phyloP scores from a whole-genome alignment of 1,284 basidiomycete genomes.

The Dichomitus squalens region DNA sequence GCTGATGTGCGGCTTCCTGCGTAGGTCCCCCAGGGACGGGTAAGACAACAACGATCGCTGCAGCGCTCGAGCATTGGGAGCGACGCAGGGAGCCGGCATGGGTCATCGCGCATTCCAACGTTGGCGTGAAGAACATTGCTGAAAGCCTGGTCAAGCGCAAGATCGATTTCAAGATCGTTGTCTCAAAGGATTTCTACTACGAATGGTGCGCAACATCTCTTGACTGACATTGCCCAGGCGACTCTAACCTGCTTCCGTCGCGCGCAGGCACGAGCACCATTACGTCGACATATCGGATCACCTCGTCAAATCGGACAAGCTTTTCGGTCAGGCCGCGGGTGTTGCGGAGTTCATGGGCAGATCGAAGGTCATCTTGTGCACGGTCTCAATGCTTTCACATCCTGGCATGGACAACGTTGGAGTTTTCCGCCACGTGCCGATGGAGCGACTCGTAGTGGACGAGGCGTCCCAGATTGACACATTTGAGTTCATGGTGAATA shows the following conservation, averaged over 20 bases:
- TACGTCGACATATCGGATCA: constrained; percentile 47
- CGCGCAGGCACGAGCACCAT: constrained; percentile 70
- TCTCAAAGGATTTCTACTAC: constrained; percentile 55
- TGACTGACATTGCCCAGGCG: neutral
- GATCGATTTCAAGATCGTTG: constrained; percentile 41
- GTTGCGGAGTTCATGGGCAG: constrained; percentile 29
- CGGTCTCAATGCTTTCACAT: constrained; percentile 67
- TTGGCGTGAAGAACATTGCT: constrained; percentile 56
- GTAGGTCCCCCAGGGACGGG: constrained; percentile 31
- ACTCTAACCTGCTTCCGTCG: neutral
- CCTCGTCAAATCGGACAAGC: constrained; percentile 54
- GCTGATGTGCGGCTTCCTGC: too few species aligned
- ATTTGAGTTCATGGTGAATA: constrained; percentile 18
- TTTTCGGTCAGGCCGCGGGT: constrained; percentile 24
- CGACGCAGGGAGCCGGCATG: constrained; percentile 21
- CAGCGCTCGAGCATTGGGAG: constrained; percentile 22
- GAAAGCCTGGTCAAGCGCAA: constrained; percentile 42
- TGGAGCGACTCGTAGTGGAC: constrained; percentile 45
- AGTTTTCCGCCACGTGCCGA: constrained; percentile 39
- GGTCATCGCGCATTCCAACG: constrained; percentile 41
- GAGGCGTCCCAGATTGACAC: constrained; percentile 52
- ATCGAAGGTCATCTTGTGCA: constrained; percentile 63
- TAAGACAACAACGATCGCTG: constrained; percentile 41
- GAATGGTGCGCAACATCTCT: constrained; percentile 53
- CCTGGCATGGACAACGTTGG: constrained; percentile 18